A percentile compares a stretch with the other conserved stretches of the same genome.
Conservation (phyloP, 805 yeast genomes). For the Clavispora vitiphila region DNA sequence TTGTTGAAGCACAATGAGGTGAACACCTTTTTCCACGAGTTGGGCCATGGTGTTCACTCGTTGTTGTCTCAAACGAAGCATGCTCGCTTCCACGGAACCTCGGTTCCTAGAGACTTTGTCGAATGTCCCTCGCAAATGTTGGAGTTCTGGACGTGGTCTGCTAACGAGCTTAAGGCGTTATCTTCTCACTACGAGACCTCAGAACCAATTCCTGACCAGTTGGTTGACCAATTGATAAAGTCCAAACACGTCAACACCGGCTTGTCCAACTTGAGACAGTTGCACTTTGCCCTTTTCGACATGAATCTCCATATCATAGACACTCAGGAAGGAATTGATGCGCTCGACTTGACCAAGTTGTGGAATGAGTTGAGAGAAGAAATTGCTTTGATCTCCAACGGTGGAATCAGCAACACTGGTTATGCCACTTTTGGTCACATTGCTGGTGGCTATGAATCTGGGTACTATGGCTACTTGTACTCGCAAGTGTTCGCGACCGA, state of each 20-base stretch:
- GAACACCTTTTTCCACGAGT: conserved; percentile 81
- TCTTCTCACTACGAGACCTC: conserved; percentile 65
- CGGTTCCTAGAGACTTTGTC: conserved; percentile 80
- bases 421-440: conserved; percentile 75
- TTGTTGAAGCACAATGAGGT: conserved; percentile 74
- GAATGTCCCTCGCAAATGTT: conserved; percentile 90
- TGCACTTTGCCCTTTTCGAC: conserved; percentile 76
- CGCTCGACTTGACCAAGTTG: conserved; percentile 43
- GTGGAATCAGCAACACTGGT: conserved; percentile 55
- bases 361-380: conserved; percentile 69
- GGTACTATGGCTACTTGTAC: conserved; percentile 84
- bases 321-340: conserved; percentile 35
- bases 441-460: conserved; percentile 80
- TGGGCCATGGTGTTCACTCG: conserved; percentile 86
- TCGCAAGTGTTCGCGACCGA: conserved; percentile 84
- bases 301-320: conserved; percentile 58
- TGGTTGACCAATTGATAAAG: conserved; percentile 11
- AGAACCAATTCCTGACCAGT: conserved; percentile 47
- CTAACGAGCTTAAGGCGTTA: conserved; percentile 49
- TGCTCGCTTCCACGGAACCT: conserved; percentile 70
- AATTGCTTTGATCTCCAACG: conserved; percentile 54
- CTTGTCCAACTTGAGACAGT: conserved; percentile 63
- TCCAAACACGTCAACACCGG: conserved; percentile 60
- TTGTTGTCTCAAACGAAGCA: conserved; percentile 61
- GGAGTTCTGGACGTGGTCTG: conserved; percentile 85